Base-by-base conservation (phyloP, 73 alveolate genomes). In the Breviolum minutum region DNA sequence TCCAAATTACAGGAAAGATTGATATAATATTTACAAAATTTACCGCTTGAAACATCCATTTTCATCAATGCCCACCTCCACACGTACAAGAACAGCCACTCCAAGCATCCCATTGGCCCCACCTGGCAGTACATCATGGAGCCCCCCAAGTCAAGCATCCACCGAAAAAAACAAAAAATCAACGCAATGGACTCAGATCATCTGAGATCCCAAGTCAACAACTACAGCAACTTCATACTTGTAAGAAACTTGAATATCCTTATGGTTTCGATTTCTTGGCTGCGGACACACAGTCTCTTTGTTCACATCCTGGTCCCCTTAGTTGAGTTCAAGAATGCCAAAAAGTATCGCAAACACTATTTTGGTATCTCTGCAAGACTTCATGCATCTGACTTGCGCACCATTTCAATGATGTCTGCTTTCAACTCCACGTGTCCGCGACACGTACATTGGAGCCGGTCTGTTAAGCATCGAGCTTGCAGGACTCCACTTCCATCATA, bases 81-180 rank as follows among this genome's bases (percentile, higher is more conserved):
- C 95, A 87, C 82, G 81, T 63, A 82, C 95, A 87, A 81, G 95
- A 87, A 48, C 95, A 87, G 63, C 95, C 95, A 11, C 95, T 87
- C 95, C 95, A 87, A 29, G 95, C 63, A 87, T 87, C 95, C 95
- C 95, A 87, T 8, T 80, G 68, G 27, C 95, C 95, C 95, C 95
- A 87, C 95, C 95, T 87, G 26, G 22, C 22, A 77, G 54, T 40
- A 40, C 54, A 40, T 40, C 54, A 40, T 40, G 54, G 54, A 40
- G 4, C 79, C 0, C 14, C 27, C 16, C 54, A 26, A 16, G 22
- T 74, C 27, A 74, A 26, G 84, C 84, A 10, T 20, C 54, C 54
- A 40, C 0, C 54, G 54, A 40, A 40, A 40, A 40, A 0, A 40
- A 40, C 54, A 40, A 40, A 40, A 40, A 40, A 40, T 40, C 19